phyloP scores from a whole-genome alignment of 1,284 basidiomycete genomes.

The Ceratobasidium sp. region DNA sequence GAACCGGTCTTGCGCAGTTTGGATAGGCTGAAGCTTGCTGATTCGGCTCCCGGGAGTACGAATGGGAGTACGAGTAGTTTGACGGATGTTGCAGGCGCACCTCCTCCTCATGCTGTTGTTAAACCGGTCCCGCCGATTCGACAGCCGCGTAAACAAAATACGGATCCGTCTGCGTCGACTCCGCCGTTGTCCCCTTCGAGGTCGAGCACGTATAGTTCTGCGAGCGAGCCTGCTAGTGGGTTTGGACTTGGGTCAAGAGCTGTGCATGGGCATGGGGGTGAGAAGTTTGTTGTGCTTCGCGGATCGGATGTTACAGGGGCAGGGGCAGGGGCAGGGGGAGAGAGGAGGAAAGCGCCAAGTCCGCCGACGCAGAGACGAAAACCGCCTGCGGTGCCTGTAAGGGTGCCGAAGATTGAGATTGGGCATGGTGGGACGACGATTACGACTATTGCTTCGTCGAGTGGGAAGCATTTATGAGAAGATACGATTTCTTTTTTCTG shows the following conservation, averaged over 20 bases:
- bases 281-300: too few species aligned
- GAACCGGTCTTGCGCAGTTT: conserved; percentile 17
- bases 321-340: not conserved
- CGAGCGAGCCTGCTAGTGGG: conserved; percentile 22
- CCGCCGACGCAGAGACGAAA: conserved; percentile 68
- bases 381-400: conserved; percentile 71
- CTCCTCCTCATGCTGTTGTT: conserved; percentile 49
- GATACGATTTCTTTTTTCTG: not conserved
- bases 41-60: not conserved
- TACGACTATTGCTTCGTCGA: conserved; percentile 64
- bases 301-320: too few species aligned
- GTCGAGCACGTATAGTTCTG: conserved; percentile 48
- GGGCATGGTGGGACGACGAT: conserved; percentile 65
- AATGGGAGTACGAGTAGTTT: conserved; percentile 67
- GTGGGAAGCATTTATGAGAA: conserved; percentile 22
- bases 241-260: too few species aligned
- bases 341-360: conserved; percentile 59
- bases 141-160: not conserved
- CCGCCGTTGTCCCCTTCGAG: conserved; percentile 22
- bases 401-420: conserved; percentile 48
- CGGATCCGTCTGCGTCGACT: not conserved
- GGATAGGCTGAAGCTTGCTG: conserved; percentile 22
- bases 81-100: conserved; percentile 60
- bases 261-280: too few species aligned
- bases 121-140: conserved; percentile 24